Evolutionary conservation across 2,329 filamentous ascomycete genomes (phyloP).

Genomic region (Trichoderma koningii): DNA sequence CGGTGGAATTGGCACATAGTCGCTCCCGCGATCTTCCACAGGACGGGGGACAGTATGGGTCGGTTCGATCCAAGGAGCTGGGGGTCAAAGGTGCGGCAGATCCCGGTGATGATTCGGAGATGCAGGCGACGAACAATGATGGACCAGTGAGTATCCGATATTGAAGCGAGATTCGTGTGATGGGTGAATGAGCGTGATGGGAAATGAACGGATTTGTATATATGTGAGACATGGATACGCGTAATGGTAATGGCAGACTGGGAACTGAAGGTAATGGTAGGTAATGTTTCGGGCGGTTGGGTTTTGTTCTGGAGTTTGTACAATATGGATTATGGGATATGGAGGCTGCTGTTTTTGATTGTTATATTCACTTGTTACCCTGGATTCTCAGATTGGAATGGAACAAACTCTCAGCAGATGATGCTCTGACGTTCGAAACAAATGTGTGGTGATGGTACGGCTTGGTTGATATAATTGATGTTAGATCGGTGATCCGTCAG

Average conservation of each 20-base stretch:
- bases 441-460: too few relatives aligned
- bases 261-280: background rate
- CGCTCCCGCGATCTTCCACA: background rate
- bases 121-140: constrained; percentile 23
- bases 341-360: background rate
- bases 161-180: background rate
- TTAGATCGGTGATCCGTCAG: too few relatives aligned
- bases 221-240: background rate
- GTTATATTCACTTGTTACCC: background rate
- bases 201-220: background rate
- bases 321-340: background rate
- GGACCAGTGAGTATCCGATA: constrained; percentile 15
- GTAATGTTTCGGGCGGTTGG: too few relatives aligned
- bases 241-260: background rate
- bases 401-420: too few relatives aligned
- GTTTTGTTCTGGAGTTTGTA: too few relatives aligned
- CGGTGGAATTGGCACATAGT: constrained; percentile 23
- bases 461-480: too few relatives aligned
- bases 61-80: background rate
- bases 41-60: background rate
- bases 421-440: too few relatives aligned
- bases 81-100: background rate
- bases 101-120: background rate
- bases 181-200: background rate
- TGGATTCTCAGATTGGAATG: background rate